Evolutionary conservation across 2,329 filamentous ascomycete genomes (phyloP), one percentile per base, ranked within the genome.

Genomic region (Zelopaecilomyces penicillatus): DNA sequence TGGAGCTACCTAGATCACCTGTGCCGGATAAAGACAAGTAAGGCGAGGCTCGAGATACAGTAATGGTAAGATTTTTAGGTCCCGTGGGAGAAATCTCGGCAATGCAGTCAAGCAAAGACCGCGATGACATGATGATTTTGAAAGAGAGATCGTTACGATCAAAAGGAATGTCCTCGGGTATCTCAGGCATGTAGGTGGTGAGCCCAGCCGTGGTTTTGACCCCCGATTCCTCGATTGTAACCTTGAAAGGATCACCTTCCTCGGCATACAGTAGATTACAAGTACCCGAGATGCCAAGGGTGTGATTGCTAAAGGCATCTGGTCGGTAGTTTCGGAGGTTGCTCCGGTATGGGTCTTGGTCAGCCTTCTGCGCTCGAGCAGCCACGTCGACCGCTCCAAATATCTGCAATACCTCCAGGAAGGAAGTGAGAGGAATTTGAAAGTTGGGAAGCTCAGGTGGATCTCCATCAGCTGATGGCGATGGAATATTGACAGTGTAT

Each of bases 361-460:
- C 79, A 5, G 74, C 68, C 55, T 75, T 81, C 41, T 75, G 70
- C 40, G 75, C 69, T 50, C 76, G 75, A 35, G 69, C 71, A 5
- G 78, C 70, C 10, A 80, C 73, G 52, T 87, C 85, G 38, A 90
- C 78, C n/a, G 90, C 81, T 41, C 88, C 88, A 58, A 98, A 95
- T 41, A 98, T 97, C 58, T 96, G 91, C 6, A 98, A 75, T 0
- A 91, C 95, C 67, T 97, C 93, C 43, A 98, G 78, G 3, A 98
- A 76, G 12, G 91, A 87, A 4, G 83, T 75, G 6, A 98, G 77
- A 2, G 89, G 93, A 52, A 97, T 83, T 60, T 94, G 84, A 60
- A 98, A 98, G 42, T 76, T 78, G 6, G 87, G 82, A 30, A 78
- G 73, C 4, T 70, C 63, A 1, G 61, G 46, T 0, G 63, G 57